Evolutionary conservation across 306 rosid species (phyloP).

Genomic region (Trifolium subterraneum): DNA sequence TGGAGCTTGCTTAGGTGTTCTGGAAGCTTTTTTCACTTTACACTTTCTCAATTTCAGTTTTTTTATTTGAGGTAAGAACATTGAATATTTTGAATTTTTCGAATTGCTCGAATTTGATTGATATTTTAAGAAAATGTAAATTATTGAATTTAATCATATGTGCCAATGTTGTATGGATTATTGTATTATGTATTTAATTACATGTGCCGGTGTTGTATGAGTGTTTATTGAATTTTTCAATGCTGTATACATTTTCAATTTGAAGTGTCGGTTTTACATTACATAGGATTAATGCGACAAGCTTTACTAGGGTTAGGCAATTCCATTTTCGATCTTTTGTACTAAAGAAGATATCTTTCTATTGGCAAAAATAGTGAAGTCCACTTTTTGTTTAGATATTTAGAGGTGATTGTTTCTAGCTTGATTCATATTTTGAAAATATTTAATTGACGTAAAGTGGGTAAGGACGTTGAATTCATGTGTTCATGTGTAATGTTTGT

Average conservation of each 20-base stretch:
- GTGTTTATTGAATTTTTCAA: neutral
- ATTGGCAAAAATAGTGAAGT: neutral
- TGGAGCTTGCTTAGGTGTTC: slow-evolving; percentile 63
- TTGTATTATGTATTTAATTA: neutral
- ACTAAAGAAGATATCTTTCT: neutral
- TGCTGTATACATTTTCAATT: neutral
- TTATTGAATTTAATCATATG: neutral
- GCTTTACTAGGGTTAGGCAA: neutral
- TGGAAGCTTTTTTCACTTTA: slow-evolving; percentile 64
- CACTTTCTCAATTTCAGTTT: slow-evolving; percentile 47
- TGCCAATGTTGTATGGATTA: too few species aligned
- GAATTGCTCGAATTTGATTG: neutral
- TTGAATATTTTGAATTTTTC: neutral
- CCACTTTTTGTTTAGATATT: neutral
- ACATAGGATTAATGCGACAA: neutral
- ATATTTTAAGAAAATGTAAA: neutral
- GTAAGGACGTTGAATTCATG: slow-evolving; percentile 1
- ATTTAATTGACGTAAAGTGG: neutral
- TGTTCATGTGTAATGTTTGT: neutral
- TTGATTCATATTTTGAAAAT: neutral
- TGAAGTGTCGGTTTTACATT: neutral
- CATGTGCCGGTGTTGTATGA: neutral
- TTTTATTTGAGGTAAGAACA: slow-evolving; percentile 47
- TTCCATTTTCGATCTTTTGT: neutral
- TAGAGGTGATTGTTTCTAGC: neutral